Evolutionary conservation across 768 basidiomycete genomes (phyloP).

Genomic region (Podaxis sp.): DNA sequence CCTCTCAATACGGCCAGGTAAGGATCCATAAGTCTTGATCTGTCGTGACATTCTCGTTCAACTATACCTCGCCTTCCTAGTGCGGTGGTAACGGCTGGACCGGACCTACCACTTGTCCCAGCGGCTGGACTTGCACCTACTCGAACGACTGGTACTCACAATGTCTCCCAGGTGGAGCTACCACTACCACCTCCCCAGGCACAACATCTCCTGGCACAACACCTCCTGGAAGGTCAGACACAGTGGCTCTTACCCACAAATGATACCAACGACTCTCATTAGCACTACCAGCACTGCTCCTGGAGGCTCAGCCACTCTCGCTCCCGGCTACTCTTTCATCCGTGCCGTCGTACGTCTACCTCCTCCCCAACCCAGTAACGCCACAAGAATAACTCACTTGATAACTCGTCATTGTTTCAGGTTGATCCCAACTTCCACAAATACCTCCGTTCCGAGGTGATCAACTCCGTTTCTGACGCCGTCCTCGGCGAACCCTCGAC

Average conservation of each 20-base stretch:
- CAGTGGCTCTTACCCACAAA: not conserved
- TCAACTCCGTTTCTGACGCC: conserved; percentile 37
- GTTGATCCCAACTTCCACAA: conserved; percentile 58
- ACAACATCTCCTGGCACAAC: conserved; percentile 18
- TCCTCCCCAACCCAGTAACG: not conserved
- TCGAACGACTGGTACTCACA: conserved; percentile 49
- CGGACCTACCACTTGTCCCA: conserved; percentile 44
- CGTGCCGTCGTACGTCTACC: conserved; percentile 20
- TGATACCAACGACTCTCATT: conserved; percentile 27
- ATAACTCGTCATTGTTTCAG: conserved; percentile 21
- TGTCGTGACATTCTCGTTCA: not conserved
- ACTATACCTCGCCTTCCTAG: conserved; percentile 20
- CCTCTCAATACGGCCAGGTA: conserved; percentile 34
- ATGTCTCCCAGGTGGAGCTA: conserved; percentile 42
- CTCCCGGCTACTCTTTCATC: conserved; percentile 49
- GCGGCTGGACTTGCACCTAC: conserved; percentile 41
- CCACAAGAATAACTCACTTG: not conserved
- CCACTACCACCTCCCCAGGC: conserved; percentile 21
- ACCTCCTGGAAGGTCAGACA: conserved; percentile 21
- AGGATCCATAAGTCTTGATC: not conserved
- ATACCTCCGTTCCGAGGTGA: conserved; percentile 50
- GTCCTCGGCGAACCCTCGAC: conserved; percentile 46
- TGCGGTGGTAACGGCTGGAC: conserved; percentile 51
- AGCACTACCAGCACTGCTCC: conserved; percentile 27
- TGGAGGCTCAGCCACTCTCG: conserved; percentile 38